Base-by-base conservation (phyloP, 768 basidiomycete species). In the Cystobasidium ongulense region DNA sequence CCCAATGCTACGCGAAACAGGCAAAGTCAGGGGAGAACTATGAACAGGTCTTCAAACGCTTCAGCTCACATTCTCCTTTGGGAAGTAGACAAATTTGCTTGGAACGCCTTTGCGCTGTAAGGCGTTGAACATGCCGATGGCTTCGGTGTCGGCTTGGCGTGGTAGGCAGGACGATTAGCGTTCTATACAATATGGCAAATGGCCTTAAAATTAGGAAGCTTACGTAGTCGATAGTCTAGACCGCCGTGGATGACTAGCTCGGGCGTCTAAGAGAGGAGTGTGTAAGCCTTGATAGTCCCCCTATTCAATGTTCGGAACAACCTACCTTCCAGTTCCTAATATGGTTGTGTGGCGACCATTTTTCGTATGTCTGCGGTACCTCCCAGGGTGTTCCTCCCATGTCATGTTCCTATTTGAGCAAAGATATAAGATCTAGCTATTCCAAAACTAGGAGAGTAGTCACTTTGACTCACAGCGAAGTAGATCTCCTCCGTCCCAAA, bases 41-140 rank as follows among this genome's bases (percentile, higher is more conserved):
- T 10, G 31, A 15, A 10, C 31, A 87, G 87, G 87, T 89, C 77
- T 91, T 91, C 66, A 87, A 88, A 74, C 88, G 89, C 68, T 90
- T 85, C 75, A 90, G 77, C 29, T 91, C 91, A 93, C 92, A 76
- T 93, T 95, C 82, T 95, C 93, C 76, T 89, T 87, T 0, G 91
- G 90, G 82, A 93, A 94, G 85, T 88, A 91, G 39, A 94, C 43
- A 29, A 79, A 75, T 1, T 77, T 73, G 27, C 66, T 72, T 1
- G 77, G 79, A 29, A 79, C 43, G 46, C 76, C 75, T 31, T 75
- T 74, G 0, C 78, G 66, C 43, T 79, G 79, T 5, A 79, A 70
- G 59, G 78, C 74, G 54, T 79, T 78, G 74, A 79, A 79, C 8
- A 75, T 76, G 1, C 70, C 76, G 15, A 79, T 52, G 13, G 75